Base-by-base conservation (phyloP, 176 grass and related monocot species). In the Ampelocalamus luodianensis region DNA sequence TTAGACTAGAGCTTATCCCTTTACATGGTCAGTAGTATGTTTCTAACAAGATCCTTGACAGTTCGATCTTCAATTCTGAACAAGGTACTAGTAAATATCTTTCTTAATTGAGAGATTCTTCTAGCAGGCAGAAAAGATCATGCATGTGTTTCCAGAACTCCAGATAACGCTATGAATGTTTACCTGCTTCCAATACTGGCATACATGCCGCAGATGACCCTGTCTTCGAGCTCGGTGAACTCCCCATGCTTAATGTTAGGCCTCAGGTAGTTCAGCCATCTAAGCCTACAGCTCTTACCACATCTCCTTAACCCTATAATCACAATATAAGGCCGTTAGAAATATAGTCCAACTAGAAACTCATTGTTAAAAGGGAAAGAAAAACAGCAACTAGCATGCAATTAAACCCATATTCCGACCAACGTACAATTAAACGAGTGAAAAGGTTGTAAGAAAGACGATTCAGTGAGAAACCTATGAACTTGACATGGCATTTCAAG, bases 241-340 rank as follows among this genome's bases (percentile, higher is more conserved):
- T 95, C 93, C 4, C 95, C 96, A 78, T 98, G 96, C 68, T 93
- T 98, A 60, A 98, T 91, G 26, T 98, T 93, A 42, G 96, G 96
- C 73, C 96, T 98, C 68, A 98, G 38, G 69, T 98, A 98, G 85
- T 98, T 98, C 44, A 98, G 59, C 96, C 96, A 98, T 95, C 96
- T 89, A 68, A 98, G 77, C 60, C 96, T 98, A 39, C 96, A 98
- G 55, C 96, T 98, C 87, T 98, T 98, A 5, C 96, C 96, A 83
- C 96, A 98, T 85, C 96, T 93, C 68, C 87, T 95, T 80, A 98
- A 72, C 11, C 93, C 95, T 98, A 71, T 24, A 63, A 80, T 65
- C 46, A 77, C 45, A 50, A n/a, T 1, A 74, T 11, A 67, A 83
- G 50, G 2, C 0, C 10, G 39, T 72, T 24, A 58, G 3, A 58